Conservation (phyloP, 441 rosid species). For the Pelargonium australe region DNA sequence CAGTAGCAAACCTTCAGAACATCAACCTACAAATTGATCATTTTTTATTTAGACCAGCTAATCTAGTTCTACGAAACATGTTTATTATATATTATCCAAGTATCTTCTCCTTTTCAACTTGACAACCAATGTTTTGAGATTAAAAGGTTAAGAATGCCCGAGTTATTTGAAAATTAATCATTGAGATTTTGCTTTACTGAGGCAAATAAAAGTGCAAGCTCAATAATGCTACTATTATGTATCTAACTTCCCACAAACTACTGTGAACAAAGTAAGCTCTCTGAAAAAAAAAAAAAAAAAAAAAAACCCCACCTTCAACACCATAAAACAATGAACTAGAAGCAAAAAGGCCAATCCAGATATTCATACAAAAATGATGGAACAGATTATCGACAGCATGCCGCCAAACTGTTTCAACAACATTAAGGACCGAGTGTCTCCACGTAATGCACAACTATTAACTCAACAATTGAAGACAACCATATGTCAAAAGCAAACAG, state of each 20-base stretch:
- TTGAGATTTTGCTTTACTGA: not conserved
- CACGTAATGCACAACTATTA: not conserved
- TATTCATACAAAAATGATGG: too few species aligned
- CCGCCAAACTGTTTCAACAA: not conserved
- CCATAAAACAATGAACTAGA: not conserved
- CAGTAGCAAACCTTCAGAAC: too few species aligned
- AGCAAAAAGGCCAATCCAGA: not conserved
- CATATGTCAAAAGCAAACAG: not conserved
- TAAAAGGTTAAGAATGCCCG: not conserved
- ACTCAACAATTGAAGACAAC: not conserved
- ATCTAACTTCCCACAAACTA: not conserved
- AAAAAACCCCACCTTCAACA: too few species aligned
- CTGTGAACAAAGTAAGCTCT: not conserved
- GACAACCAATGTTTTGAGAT: not conserved
- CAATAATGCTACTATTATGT: too few species aligned
- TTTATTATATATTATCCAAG: not conserved
- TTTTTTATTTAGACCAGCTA: not conserved
- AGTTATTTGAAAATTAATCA: not conserved
- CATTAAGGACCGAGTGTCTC: not conserved
- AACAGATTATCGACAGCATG: not conserved
- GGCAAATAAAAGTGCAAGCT: too few species aligned
- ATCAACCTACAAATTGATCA: too few species aligned
- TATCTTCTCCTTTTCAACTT: not conserved
- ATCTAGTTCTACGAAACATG: not conserved
- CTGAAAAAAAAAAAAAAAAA: too few species aligned